Conservation (phyloP, 305 asterid species). For the Fraxinus ornus region DNA sequence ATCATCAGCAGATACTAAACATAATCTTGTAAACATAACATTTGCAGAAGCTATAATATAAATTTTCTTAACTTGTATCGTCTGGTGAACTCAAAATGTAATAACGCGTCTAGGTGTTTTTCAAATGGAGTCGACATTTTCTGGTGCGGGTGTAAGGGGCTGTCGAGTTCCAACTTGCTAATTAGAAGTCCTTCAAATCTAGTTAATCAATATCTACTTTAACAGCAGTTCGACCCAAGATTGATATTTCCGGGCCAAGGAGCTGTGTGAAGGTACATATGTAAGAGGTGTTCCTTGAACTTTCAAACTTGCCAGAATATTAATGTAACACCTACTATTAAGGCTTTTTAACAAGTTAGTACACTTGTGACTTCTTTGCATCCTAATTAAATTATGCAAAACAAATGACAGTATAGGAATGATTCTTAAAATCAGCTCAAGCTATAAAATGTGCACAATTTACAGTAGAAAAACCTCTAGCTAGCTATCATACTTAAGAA, state of each 20-base stretch:
- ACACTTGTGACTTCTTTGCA: neutral
- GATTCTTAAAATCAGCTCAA: neutral
- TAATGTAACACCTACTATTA: neutral
- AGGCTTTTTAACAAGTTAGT: neutral
- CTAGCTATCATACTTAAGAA: neutral
- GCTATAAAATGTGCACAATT: neutral
- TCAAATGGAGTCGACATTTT: neutral
- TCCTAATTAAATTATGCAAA: neutral
- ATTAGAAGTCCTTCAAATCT: neutral
- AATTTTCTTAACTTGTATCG: neutral
- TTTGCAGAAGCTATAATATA: neutral
- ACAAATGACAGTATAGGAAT: neutral
- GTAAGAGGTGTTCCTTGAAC: neutral
- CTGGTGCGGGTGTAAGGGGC: neutral
- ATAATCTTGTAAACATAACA: neutral
- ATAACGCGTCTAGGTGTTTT: neutral
- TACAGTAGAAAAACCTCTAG: neutral
- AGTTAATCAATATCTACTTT: neutral
- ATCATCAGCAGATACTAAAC: slow-evolving; percentile 2
- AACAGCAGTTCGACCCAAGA: neutral
- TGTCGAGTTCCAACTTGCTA: neutral
- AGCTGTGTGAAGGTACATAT: neutral
- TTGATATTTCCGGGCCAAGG: neutral
- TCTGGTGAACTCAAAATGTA: neutral
- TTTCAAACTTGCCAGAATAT: neutral